A percentile compares a stretch with the other conserved stretches of the same genome.
phyloP scores from a whole-genome alignment of 148 eudicot species.

The Simmondsia chinensis region DNA sequence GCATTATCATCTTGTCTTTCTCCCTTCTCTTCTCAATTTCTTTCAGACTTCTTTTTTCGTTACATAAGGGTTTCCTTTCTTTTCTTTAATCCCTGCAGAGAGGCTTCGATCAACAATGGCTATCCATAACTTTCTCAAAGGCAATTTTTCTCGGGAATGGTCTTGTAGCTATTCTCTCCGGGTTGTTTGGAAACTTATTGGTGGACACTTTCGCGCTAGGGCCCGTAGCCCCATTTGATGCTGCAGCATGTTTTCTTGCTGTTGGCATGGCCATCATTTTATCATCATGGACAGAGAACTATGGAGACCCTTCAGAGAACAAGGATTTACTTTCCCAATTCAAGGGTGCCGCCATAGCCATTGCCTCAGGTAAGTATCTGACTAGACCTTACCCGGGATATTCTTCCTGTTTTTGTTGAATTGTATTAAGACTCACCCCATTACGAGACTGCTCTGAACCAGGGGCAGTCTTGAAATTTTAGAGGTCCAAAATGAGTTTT shows the following conservation, averaged over 20 bases:
- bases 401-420: background rate
- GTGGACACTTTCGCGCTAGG: constrained; percentile 75
- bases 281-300: constrained; percentile 90
- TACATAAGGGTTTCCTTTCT: background rate
- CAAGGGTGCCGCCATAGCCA: constrained; percentile 91
- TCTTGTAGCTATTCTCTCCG: constrained; percentile 79
- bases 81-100: constrained; percentile 42
- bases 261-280: constrained; percentile 89
- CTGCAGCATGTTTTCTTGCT: constrained; percentile 90
- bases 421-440: too few species aligned
- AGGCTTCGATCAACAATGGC: constrained; percentile 88
- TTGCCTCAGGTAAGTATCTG: constrained; percentile 71
- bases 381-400: background rate
- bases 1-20: too few species aligned
- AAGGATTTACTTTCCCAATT: constrained; percentile 90
- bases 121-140: constrained; percentile 86
- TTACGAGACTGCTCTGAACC: too few species aligned
- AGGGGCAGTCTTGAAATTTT: too few species aligned
- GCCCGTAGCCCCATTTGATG: constrained; percentile 97
- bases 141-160: constrained; percentile 96
- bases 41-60: background rate
- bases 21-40: background rate
- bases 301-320: constrained; percentile 93
- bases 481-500: too few species aligned
- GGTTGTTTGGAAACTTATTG: constrained; percentile 76